These are phyloP conservation scores for Mycena rosella DNA, from an alignment of 768 basidiomycete species.

Conservation along the genomic window DNA sequence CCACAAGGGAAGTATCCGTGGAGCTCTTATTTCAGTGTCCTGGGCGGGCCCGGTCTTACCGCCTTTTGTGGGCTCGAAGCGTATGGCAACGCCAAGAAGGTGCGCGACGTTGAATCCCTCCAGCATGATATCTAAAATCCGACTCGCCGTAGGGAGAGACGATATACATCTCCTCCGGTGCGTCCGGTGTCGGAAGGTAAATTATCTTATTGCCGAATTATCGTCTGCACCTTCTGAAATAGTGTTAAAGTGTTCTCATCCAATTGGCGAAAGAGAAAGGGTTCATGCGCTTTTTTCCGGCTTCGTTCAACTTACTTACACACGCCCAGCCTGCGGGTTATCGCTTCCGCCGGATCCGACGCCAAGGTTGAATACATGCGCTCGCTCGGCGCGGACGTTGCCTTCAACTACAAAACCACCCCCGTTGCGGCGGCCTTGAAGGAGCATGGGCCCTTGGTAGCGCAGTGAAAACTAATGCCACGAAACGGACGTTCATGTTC, in stretches of 20 bases:
- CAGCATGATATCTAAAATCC: not conserved
- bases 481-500: not conserved
- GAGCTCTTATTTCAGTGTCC: constrained; percentile 3
- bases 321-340: constrained; percentile 52
- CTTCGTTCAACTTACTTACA: not conserved
- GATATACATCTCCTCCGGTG: constrained; percentile 10
- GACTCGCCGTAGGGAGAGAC: constrained; percentile 17
- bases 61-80: constrained; percentile 13
- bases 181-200: not conserved
- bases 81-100: constrained; percentile 8
- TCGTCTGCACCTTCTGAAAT: not conserved
- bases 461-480: not conserved
- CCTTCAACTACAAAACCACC: constrained; percentile 48
- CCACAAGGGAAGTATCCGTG: constrained; percentile 14
- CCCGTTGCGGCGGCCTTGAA: constrained; percentile 12
- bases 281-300: not conserved
- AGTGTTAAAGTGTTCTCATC: not conserved
- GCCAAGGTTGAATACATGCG: constrained; percentile 62
- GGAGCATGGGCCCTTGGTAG: constrained; percentile 17
- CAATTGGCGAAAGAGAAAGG: constrained; percentile 4
- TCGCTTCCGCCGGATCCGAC: constrained; percentile 64
- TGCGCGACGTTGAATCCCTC: not conserved
- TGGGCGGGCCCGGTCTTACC: constrained; percentile 1
- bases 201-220: not conserved
- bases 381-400: constrained; percentile 57